These are phyloP conservation scores for Corylus heterophylla DNA, from an alignment of 306 rosid genomes.

Conservation along the genomic window DNA sequence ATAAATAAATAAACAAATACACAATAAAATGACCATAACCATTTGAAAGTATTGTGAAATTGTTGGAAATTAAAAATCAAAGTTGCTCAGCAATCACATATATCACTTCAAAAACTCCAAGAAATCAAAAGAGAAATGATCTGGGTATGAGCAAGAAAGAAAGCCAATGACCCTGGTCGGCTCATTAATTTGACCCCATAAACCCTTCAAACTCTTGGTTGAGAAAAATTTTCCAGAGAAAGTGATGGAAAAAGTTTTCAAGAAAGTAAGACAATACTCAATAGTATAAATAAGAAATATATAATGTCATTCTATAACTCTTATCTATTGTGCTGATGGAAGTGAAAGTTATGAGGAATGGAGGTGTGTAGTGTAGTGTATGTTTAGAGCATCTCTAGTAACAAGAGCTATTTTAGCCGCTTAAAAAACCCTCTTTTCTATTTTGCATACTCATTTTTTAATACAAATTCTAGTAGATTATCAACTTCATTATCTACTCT, in stretches of 20 bases:
- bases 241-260: conserved; percentile 20
- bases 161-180: conserved; percentile 29
- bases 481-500: too few species aligned
- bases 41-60: too few species aligned
- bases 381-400: too few species aligned
- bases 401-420: too few species aligned
- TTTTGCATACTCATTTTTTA: too few species aligned
- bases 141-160: conserved; percentile 26
- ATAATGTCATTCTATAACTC: conserved; percentile 18
- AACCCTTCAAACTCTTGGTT: neutral
- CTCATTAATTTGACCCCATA: conserved; percentile 5
- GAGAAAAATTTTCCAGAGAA: conserved; percentile 31
- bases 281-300: neutral
- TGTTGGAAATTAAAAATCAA: too few species aligned
- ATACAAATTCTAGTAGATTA: too few species aligned
- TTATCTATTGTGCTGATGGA: neutral
- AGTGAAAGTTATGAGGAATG: conserved; percentile 3
- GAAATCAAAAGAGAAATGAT: conserved; percentile 24
- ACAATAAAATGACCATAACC: neutral
- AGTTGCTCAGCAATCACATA: too few species aligned
- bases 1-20: neutral
- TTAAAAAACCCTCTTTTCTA: too few species aligned
- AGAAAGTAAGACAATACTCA: conserved; percentile 7
- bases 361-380: neutral
- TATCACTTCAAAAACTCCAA: neutral